These are phyloP conservation scores for Raffaelea albimanens DNA, from an alignment of 2,329 filamentous ascomycete genomes.

Conservation along the genomic window DNA sequence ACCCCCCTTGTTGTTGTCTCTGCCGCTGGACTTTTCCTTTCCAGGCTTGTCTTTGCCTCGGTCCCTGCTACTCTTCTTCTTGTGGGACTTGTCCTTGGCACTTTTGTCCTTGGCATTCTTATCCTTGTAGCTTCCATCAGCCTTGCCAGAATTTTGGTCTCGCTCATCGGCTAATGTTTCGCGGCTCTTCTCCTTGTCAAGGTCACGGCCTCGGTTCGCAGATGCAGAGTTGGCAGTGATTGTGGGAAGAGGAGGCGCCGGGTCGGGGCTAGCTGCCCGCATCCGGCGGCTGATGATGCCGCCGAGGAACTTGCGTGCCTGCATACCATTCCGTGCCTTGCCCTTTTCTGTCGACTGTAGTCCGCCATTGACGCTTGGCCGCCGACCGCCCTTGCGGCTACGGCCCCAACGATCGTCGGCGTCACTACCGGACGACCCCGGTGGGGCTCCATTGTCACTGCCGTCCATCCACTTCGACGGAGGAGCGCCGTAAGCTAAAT, in stretches of 20 bases:
- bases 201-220: slow-evolving; percentile 1
- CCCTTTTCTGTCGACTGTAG: slow-evolving; percentile 20
- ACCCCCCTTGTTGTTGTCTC: no score
- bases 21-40: no score
- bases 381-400: slow-evolving; percentile 14
- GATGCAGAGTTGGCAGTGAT: slow-evolving; percentile 14
- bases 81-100: not conserved
- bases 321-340: slow-evolving; percentile 27
- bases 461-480: slow-evolving; percentile 9
- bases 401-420: slow-evolving; percentile 19
- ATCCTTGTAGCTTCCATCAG: not conserved
- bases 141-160: not conserved
- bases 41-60: not conserved
- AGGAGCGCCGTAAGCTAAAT: slow-evolving; percentile 24
- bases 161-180: not conserved
- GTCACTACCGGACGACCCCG: slow-evolving; percentile 44
- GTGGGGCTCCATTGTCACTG: slow-evolving; percentile 18
- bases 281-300: slow-evolving; percentile 28
- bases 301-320: slow-evolving; percentile 31
- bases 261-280: slow-evolving; percentile 19
- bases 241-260: not conserved
- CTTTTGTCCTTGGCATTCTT: not conserved
- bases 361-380: slow-evolving; percentile 14
- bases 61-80: not conserved
- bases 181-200: not conserved